Base-by-base conservation (phyloP, 345 rosid genomes). In the Bruguiera sexangula region DNA sequence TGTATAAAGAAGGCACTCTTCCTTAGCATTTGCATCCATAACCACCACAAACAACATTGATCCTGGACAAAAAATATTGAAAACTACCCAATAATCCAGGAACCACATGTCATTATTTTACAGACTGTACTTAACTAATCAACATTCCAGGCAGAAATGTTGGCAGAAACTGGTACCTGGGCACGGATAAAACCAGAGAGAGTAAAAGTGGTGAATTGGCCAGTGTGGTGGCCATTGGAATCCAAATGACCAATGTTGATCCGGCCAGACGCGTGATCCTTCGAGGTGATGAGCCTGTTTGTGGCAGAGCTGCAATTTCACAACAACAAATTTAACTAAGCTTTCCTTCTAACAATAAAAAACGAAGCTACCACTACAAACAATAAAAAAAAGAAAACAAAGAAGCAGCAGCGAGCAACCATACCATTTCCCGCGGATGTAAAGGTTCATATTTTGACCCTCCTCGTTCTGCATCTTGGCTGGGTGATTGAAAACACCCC, bases 381-480 rank as follows among this genome's bases (percentile, higher is more conserved):
- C n/a, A 22, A 26, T 31, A 29, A 51, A 10, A 15, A 26, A 26
- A 1, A n/a, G 0, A 37, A 21, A 50, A 19, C 0, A 55, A 60
- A 0, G n/a, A 2, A 21, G 10, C 11, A 32, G 5, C 4, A 51
- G 8, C 2, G 36, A 22, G 27, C 26, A 18, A 22, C 5, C 30
- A 43, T 78, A 94, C 97, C 97, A 91, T 71, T 94, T 94, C 73
- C 98, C 86, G 21, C 97, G 97, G 80, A 88, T 89, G 88, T 88
- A 91, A 8, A 94, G 92, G 74, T 94, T 97, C 73, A 89, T 91
- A 75, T 80, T 77, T 4, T 85, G 83, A 4, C 97, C 98, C 71
- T 89, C 97, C 31, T 95, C 97, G 91, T 92, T 95, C 85, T 95
- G 96, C 99, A 95, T 92, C 84, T 84, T 90, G 83, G 54, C 80